Evolutionary conservation across 805 yeast genomes (phyloP).

Genomic region (Debaryomyces hansenii): DNA sequence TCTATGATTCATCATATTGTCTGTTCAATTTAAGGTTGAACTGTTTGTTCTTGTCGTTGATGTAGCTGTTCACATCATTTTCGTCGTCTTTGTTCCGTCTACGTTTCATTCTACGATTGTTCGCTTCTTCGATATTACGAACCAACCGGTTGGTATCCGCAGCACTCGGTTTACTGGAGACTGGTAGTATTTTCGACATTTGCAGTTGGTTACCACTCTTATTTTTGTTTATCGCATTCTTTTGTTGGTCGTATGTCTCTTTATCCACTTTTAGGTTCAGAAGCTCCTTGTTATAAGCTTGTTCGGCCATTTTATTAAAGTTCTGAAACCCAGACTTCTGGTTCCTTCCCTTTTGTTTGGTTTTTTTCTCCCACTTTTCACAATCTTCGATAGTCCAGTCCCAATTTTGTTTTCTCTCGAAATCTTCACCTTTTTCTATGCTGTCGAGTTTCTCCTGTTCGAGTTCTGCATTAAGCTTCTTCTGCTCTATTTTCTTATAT

Average conservation of each 20-base stretch:
- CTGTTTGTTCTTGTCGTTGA: constrained; percentile 72
- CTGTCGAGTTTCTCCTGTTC: constrained; percentile 38
- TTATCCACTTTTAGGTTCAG: constrained; percentile 33
- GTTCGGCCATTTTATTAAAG: constrained; percentile 56
- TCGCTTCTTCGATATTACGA: constrained; percentile 4
- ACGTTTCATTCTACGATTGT: constrained; percentile 30
- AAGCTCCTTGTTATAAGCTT: constrained; percentile 57
- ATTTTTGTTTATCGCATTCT: constrained; percentile 23
- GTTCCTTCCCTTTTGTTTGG: constrained; percentile 21
- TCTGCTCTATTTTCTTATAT: constrained; percentile 10
- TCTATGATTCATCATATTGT: constrained; percentile 37
- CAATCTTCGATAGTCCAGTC: constrained; percentile 62
- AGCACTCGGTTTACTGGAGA: constrained; percentile 36
- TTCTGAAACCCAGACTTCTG: constrained; percentile 46
- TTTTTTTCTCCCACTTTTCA: constrained; percentile 57
- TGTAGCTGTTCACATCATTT: constrained; percentile 42
- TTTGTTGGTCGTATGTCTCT: constrained; percentile 43
- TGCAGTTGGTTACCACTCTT: constrained; percentile 15
- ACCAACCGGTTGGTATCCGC: constrained; percentile 5
- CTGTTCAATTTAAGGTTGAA: constrained; percentile 69
- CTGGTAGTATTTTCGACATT: constrained; percentile 9
- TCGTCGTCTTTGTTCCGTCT: constrained; percentile 34
- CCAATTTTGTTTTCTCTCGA: constrained; percentile 40
- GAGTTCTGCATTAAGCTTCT: constrained; percentile 32
- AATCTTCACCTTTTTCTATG: constrained; percentile 37